Conservation (phyloP, 371 early-diverging fungal genomes). For the Rhizomucor miehei region DNA sequence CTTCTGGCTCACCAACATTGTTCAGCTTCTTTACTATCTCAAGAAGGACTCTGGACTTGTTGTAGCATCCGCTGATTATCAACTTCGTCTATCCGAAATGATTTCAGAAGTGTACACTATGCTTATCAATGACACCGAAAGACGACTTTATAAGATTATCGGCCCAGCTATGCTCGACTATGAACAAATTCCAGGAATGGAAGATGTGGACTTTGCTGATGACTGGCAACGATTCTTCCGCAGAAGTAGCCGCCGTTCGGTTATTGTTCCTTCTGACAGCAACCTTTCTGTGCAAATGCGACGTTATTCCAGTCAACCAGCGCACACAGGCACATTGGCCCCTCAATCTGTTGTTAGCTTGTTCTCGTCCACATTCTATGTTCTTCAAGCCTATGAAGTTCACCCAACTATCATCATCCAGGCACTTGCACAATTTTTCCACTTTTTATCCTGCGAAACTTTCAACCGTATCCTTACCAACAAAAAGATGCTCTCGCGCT, state of each 20-base stretch:
- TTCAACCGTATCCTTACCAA: slow-evolving; percentile 83
- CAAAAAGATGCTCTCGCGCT: slow-evolving; percentile 71
- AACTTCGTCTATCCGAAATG: slow-evolving; percentile 63
- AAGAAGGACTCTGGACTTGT: slow-evolving; percentile 74
- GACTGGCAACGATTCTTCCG: slow-evolving; percentile 52
- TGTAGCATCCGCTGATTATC: slow-evolving; percentile 53
- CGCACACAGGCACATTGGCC: slow-evolving; percentile 16
- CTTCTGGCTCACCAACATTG: slow-evolving; percentile 77
- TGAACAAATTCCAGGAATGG: slow-evolving; percentile 64
- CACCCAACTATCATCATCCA: slow-evolving; percentile 59
- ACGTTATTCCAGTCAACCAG: slow-evolving; percentile 11
- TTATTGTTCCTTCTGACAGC: not conserved
- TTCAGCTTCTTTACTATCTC: slow-evolving; percentile 72
- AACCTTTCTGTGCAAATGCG: slow-evolving; percentile 6
- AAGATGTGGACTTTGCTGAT: slow-evolving; percentile 59
- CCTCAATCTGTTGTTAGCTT: slow-evolving; percentile 65
- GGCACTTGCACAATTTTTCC: slow-evolving; percentile 68
- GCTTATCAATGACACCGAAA: slow-evolving; percentile 55
- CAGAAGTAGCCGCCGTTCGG: slow-evolving; percentile 13
- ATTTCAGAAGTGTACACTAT: slow-evolving; percentile 65
- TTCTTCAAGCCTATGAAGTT: slow-evolving; percentile 61
- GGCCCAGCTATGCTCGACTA: slow-evolving; percentile 67
- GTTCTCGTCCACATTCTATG: slow-evolving; percentile 56
- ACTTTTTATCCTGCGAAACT: slow-evolving; percentile 70
- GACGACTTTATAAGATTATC: slow-evolving; percentile 54